phyloP scores from a whole-genome alignment of 208 protist genomes.

The Acanthamoeba healyi region DNA sequence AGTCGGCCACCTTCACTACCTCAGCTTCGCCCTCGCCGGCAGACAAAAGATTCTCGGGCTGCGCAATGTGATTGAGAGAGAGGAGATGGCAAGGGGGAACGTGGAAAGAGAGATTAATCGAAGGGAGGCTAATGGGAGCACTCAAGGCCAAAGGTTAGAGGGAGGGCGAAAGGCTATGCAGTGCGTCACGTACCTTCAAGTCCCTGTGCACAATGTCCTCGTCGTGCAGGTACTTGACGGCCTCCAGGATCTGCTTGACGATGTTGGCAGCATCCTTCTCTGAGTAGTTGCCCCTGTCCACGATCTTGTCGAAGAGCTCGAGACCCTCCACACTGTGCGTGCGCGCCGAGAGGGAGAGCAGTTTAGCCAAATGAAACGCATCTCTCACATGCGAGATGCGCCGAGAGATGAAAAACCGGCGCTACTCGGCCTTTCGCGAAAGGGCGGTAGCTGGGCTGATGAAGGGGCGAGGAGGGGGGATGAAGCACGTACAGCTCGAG shows the following conservation, averaged over 20 bases:
- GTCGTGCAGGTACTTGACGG: slow-evolving; percentile 88
- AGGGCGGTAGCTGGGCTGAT: too few relatives aligned
- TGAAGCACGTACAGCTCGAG: slow-evolving; percentile 73
- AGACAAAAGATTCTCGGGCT: slow-evolving; percentile 85
- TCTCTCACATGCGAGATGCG: too few relatives aligned
- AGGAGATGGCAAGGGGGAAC: background rate
- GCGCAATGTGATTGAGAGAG: background rate
- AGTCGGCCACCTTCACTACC: slow-evolving; percentile 84
- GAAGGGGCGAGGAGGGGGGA: background rate
- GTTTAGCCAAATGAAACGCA: too few relatives aligned
- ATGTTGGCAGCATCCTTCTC: slow-evolving; percentile 88
- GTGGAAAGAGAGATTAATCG: background rate
- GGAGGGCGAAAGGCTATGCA: too few relatives aligned
- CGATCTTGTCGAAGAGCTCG: slow-evolving; percentile 93
- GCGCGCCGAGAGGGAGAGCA: background rate
- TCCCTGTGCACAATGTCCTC: slow-evolving; percentile 88
- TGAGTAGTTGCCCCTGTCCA: slow-evolving; percentile 88
- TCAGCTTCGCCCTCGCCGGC: slow-evolving; percentile 50
- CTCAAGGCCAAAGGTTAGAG: too few relatives aligned
- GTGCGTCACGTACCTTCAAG: slow-evolving; percentile 88
- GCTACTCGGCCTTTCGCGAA: too few relatives aligned
- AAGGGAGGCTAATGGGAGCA: background rate
- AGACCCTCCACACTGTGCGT: slow-evolving; percentile 86
- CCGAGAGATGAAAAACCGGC: too few relatives aligned
- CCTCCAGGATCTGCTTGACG: slow-evolving; percentile 85